Conservation (phyloP, 2,329 filamentous ascomycete genomes). For the Penicillium sp. region DNA sequence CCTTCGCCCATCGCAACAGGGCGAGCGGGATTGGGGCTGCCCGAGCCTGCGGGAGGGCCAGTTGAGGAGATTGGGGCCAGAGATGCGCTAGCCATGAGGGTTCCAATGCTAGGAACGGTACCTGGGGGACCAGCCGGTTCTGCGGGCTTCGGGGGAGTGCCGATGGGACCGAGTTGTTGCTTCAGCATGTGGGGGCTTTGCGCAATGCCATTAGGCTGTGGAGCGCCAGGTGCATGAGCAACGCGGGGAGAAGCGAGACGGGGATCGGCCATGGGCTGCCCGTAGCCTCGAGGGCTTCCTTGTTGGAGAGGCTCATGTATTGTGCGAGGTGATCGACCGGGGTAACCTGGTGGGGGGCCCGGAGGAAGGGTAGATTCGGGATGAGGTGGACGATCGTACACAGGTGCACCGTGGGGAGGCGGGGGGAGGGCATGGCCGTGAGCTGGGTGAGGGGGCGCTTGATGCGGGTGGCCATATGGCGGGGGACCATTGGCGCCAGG, state of each 20-base stretch:
- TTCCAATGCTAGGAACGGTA: slow-evolving; percentile 56
- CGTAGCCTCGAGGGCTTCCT: slow-evolving; percentile 32
- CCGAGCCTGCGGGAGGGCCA: slow-evolving; percentile 16
- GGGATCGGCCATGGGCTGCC: slow-evolving; percentile 28
- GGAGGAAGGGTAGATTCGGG: slow-evolving; percentile 30
- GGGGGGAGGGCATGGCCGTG: slow-evolving; percentile 25
- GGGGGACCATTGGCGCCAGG: slow-evolving; percentile 31
- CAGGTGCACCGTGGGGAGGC: slow-evolving; percentile 26
- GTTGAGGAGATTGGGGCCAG: slow-evolving; percentile 26
- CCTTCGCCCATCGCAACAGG: slow-evolving; percentile 32
- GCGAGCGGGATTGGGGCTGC: slow-evolving; percentile 13
- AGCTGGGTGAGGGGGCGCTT: slow-evolving; percentile 23
- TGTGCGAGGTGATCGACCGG: slow-evolving; percentile 29
- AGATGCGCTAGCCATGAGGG: slow-evolving; percentile 44
- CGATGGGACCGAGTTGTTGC: slow-evolving; percentile 18
- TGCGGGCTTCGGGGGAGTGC: slow-evolving; percentile 25
- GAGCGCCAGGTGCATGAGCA: slow-evolving; percentile 23
- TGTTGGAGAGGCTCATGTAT: slow-evolving; percentile 28
- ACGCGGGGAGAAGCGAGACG: slow-evolving; percentile 37
- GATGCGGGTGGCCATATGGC: slow-evolving; percentile 33
- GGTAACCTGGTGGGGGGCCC: slow-evolving; percentile 25
- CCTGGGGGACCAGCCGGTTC: slow-evolving; percentile 29
- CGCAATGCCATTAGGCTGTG: slow-evolving; percentile 21
- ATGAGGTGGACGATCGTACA: slow-evolving; percentile 37
- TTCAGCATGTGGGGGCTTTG: slow-evolving; percentile 32